A percentile compares a stretch with the other conserved stretches of the same genome.
phyloP scores from a whole-genome alignment of 2,329 filamentous ascomycete species.

The Waltergamsia citrina region DNA sequence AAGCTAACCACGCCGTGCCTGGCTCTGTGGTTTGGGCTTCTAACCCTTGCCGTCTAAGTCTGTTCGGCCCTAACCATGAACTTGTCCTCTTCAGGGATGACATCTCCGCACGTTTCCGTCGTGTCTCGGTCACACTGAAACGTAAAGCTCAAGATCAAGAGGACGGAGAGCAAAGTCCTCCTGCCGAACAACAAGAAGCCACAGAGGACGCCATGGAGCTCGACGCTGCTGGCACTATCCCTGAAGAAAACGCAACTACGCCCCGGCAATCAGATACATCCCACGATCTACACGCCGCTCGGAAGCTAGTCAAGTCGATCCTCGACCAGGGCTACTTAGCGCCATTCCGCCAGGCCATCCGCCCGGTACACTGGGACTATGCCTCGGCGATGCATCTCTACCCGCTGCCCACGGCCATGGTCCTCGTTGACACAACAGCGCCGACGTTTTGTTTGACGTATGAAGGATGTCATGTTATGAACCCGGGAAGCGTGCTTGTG shows the following conservation, averaged over 20 bases:
- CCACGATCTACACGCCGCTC: conserved; percentile 49
- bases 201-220: conserved; percentile 27
- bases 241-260: too few species aligned
- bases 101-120: conserved; percentile 66
- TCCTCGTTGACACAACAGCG: conserved; percentile 73
- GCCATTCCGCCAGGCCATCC: conserved; percentile 70
- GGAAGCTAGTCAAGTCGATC: conserved; percentile 80
- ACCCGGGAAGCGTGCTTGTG: conserved; percentile 71
- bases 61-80: conserved; percentile 85
- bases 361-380: conserved; percentile 88
- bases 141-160: conserved; percentile 22
- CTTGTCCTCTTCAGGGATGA: conserved; percentile 84
- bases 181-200: conserved; percentile 8
- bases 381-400: conserved; percentile 70
- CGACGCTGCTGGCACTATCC: conserved; percentile 20
- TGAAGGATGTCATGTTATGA: conserved; percentile 93
- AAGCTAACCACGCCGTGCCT: conserved; percentile 32
- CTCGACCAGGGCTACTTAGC: conserved; percentile 84
- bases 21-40: conserved; percentile 72
- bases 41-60: conserved; percentile 71
- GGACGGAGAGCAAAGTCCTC: conserved; percentile 16
- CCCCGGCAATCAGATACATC: not conserved
- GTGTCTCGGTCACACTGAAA: conserved; percentile 66
- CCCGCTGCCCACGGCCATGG: conserved; percentile 74
- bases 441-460: conserved; percentile 83